Evolutionary conservation across 2,329 filamentous ascomycete genomes (phyloP).

Genomic region (Amesomyces nigricolor): DNA sequence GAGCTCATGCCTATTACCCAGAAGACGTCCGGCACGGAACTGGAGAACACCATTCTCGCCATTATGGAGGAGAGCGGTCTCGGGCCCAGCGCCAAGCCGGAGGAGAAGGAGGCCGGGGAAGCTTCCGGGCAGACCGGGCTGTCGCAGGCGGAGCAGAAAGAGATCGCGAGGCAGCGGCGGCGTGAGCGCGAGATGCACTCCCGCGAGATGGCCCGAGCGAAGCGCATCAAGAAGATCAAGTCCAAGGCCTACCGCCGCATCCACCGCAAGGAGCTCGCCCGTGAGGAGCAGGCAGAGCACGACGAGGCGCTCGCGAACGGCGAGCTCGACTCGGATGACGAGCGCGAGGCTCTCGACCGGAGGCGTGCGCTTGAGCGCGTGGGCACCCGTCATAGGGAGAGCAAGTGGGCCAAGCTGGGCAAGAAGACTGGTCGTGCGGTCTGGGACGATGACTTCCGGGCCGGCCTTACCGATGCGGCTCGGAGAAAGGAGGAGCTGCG

Average conservation of each 20-base stretch:
- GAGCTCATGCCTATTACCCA: constrained; percentile 60
- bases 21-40: constrained; percentile 65
- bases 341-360: constrained; percentile 61
- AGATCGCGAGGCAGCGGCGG: constrained; percentile 67
- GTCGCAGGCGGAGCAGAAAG: constrained; percentile 63
- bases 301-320: constrained; percentile 50
- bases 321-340: constrained; percentile 59
- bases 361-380: constrained; percentile 78
- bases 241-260: constrained; percentile 91
- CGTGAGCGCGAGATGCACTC: constrained; percentile 80
- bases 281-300: constrained; percentile 47
- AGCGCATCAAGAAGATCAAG: constrained; percentile 98
- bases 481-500: constrained; percentile 76
- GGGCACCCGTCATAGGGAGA: constrained; percentile 77
- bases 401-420: constrained; percentile 85
- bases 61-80: constrained; percentile 90
- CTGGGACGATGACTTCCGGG: constrained; percentile 83
- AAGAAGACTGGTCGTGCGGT: constrained; percentile 72
- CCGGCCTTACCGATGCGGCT: constrained; percentile 74
- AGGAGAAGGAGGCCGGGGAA: constrained; percentile 55
- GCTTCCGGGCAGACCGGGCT: constrained; percentile 52
- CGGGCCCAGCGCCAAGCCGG: constrained; percentile 42
- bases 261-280: constrained; percentile 67
- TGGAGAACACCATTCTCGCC: constrained; percentile 78
- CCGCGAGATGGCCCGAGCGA: constrained; percentile 79